These are phyloP conservation scores for Mycena citricolor DNA, from an alignment of 1,284 basidiomycete species.

Conservation along the genomic window DNA sequence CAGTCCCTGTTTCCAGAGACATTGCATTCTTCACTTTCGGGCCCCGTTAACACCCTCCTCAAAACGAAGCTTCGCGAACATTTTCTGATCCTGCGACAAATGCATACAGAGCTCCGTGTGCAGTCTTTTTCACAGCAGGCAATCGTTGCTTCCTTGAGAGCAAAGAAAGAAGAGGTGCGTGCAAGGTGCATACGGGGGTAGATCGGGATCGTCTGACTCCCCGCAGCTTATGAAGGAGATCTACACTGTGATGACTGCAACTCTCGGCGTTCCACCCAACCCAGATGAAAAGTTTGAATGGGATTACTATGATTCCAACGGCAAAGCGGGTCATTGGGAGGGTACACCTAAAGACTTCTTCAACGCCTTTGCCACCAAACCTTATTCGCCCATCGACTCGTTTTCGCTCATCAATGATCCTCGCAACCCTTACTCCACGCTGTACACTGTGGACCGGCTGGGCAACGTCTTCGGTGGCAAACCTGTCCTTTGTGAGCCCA, in stretches of 20 bases:
- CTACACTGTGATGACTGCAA: conserved; percentile 85
- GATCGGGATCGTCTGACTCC: neutral
- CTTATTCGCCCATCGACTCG: conserved; percentile 62
- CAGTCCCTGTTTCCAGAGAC: conserved; percentile 86
- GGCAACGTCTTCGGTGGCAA: conserved; percentile 90
- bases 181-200: neutral
- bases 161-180: conserved; percentile 69
- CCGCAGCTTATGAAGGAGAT: conserved; percentile 72
- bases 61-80: conserved; percentile 92
- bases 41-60: conserved; percentile 75
- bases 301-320: conserved; percentile 85
- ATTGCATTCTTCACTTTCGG: conserved; percentile 74
- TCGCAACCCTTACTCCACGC: conserved; percentile 75
- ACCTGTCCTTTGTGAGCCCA: conserved; percentile 71
- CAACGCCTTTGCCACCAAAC: conserved; percentile 58
- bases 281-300: conserved; percentile 76
- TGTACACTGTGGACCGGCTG: conserved; percentile 92
- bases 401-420: conserved; percentile 97
- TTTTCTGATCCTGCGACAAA: conserved; percentile 75
- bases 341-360: conserved; percentile 84
- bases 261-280: conserved; percentile 81
- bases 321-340: conserved; percentile 74
- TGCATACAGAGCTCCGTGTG: conserved; percentile 52
- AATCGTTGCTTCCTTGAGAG: conserved; percentile 53
- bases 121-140: conserved; percentile 46